Evolutionary conservation across 1,284 basidiomycete genomes (phyloP).

Genomic region (Entoloma clypeatum): DNA sequence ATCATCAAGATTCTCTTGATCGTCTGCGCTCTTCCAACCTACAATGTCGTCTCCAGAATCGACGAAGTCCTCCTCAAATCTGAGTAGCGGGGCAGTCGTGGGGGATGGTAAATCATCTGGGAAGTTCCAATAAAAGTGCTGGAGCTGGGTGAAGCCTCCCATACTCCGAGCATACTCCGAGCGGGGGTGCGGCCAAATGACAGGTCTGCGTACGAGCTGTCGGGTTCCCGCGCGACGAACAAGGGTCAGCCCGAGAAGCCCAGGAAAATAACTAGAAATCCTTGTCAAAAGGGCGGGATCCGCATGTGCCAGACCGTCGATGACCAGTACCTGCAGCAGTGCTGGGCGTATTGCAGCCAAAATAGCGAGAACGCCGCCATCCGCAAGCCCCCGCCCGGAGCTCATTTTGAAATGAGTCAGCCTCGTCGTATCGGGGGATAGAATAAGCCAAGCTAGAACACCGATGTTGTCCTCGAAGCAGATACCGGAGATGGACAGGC

Average conservation of each 20-base stretch:
- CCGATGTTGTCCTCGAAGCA: no score
- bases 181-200: not conserved
- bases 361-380: not conserved
- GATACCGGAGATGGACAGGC: no score
- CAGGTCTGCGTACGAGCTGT: not conserved
- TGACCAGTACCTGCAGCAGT: not conserved
- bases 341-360: not conserved
- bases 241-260: not conserved
- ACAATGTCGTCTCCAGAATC: not conserved
- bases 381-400: not conserved
- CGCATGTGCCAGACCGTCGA: not conserved
- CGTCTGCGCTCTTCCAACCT: no score
- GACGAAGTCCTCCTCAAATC: constrained; percentile 1
- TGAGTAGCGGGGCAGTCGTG: not conserved
- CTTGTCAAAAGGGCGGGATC: not conserved
- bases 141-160: not conserved
- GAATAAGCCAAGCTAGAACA: no score
- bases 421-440: no score
- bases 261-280: not conserved
- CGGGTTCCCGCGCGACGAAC: not conserved
- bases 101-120: not conserved
- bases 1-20: no score
- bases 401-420: not conserved
- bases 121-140: constrained; percentile 1
- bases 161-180: not conserved